Base-by-base conservation (phyloP, 495 filamentous ascomycete species). In the Aspergillus funiculosus region DNA sequence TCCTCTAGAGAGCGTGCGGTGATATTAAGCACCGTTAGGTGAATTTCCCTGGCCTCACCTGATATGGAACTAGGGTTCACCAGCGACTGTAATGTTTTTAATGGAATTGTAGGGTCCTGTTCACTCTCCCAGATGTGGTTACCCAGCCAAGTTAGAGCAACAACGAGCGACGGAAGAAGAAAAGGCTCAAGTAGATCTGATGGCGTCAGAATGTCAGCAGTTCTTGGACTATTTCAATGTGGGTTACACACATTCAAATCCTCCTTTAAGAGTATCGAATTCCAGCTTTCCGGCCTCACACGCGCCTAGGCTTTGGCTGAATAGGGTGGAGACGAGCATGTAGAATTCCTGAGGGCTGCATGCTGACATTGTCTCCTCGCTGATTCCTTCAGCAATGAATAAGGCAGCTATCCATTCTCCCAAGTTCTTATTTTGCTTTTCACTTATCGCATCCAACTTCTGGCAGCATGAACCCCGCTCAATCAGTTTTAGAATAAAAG, bases 271-370 rank as follows among this genome's bases (percentile, higher is more conserved):
- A n/a, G 79, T 80, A 13, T 94, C 87, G 14, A 94, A 78, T 17
- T 81, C 78, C 17, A 98, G 64, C 24, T 81, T 73, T 5, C 80
- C 80, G 0, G 76, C 78, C 46, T 80, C 76, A 53, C 82, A 85
- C 1, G 88, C 92, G 8, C 84, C 72, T 1, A 94, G 76, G 32
- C 85, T 87, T 52, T 97, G 88, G 43, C 83, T 76, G 56, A 97
- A 94, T 0, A 97, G 64, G 1, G 90, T 92, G 6, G 89, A 82
- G 4, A 94, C 82, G n/a, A 98, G 79, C 13, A 86, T 66, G 55
- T 96, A 95, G 57, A 97, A 98, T 22, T 94, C 86, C 53, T 95
- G 89, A 1, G 92, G 94, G 18, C 83, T 87, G 56, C 92, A 97
- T 1, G 83, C 80, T 6, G 87, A 83, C 84, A 96, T 89, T 5